These are phyloP conservation scores for Acanthamoeba castellanii DNA, from an alignment of 208 protist species.

Conservation along the genomic window DNA sequence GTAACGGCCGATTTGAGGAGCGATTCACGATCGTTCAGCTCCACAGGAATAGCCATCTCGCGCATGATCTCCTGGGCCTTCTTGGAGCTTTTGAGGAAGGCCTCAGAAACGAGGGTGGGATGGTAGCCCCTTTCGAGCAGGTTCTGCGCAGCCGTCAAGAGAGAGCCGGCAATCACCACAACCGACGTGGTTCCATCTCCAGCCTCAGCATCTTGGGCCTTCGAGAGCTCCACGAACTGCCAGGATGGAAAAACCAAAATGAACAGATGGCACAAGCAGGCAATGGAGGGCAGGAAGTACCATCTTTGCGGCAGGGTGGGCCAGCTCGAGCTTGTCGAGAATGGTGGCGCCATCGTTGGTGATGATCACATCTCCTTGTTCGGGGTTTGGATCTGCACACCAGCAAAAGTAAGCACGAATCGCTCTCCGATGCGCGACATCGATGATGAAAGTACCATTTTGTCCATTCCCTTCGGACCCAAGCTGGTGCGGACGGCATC, in stretches of 20 bases:
- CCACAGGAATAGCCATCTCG: conserved; percentile 95
- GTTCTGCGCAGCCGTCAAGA: conserved; percentile 94
- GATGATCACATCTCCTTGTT: conserved; percentile 98
- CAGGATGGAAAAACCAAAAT: conserved; percentile 66
- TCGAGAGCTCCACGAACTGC: conserved; percentile 97
- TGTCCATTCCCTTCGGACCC: conserved; percentile 99
- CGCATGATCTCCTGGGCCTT: conserved; percentile 95
- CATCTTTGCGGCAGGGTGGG: conserved; percentile 99
- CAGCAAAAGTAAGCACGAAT: background rate
- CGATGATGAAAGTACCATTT: conserved; percentile 89
- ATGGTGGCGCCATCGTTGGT: conserved; percentile 99
- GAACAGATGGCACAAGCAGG: background rate
- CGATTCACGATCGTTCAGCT: conserved; percentile 94
- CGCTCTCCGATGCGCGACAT: background rate
- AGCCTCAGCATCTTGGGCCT: conserved; percentile 99
- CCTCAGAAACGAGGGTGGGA: conserved; percentile 96
- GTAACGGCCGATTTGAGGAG: conserved; percentile 97
- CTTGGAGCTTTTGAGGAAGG: conserved; percentile 93
- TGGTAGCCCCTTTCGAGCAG: conserved; percentile 98
- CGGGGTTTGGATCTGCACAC: conserved; percentile 86
- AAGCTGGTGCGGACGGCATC: conserved; percentile 98
- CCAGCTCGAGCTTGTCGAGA: conserved; percentile 96
- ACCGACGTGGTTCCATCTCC: conserved; percentile 99
- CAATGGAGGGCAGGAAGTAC: conserved; percentile 73
- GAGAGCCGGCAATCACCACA: conserved; percentile 97